Evolutionary conservation across 2,329 filamentous ascomycete genomes (phyloP), one percentile per base, ranked within the genome.

Genomic region (Cladosporium velox): DNA sequence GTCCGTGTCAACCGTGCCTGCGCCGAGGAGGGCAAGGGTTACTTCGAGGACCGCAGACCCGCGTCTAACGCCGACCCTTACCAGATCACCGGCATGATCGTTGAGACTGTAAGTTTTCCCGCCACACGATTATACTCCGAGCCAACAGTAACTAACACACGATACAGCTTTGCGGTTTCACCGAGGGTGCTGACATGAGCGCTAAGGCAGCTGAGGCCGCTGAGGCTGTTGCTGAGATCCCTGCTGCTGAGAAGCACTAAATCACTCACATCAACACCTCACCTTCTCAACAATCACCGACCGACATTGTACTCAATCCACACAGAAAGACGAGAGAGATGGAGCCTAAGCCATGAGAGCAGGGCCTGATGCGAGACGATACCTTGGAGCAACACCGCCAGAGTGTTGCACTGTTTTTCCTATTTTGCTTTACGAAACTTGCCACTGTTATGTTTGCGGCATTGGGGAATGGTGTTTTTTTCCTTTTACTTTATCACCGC

Each of bases 1-100:
- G 93, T 98, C 76, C 92, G 95, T 79, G 95, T 99, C 74, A 93
- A 93, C 74, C 90, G 93, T 75, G 88, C 92, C 75, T 88, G 87
- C 73, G 93, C 91, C 59, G 89, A 91, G 78, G 91, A 96, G 81
- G 92, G 92, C 80, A 95, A 91, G 83, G 93, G 93, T 70, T 97
- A 97, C 87, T 97, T 97, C 72, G 93, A 97, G 81, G 82, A 84
- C 76, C 81, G 82, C 70, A 78, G 82, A 70, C 82, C 82, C 66
- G 93, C 93, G 65, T 94, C 91, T 77, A 96, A 95, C 80, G 92
- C 88, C 70, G 91, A 93, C 80, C 91, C 91, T 68, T 95, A 96
- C 83, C 91, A 92, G 81, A 91, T 89, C 76, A 89, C 91, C 69
- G 90, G 89, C 80, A 91, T 92, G 76, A 88, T 93, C 69, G 90